phyloP scores from a whole-genome alignment of 2,329 filamentous ascomycete genomes.

The Metarhizium sp. region DNA sequence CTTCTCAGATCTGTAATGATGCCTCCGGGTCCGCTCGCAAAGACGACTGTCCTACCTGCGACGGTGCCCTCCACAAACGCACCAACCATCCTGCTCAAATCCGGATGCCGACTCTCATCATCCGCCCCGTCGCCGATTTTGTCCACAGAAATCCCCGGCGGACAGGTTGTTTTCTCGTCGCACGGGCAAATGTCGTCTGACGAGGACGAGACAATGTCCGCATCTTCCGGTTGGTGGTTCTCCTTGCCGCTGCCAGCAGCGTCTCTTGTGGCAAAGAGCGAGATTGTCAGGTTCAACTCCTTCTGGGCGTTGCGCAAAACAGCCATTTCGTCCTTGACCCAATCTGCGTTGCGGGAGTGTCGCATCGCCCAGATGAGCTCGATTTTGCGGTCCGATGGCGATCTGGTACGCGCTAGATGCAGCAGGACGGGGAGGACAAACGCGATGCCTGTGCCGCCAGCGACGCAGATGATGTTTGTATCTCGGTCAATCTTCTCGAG shows the following conservation, averaged over 20 bases:
- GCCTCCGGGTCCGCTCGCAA: conserved; percentile 49
- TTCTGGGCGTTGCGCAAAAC: conserved; percentile 28
- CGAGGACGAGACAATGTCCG: conserved; percentile 13
- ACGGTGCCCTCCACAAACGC: conserved; percentile 38
- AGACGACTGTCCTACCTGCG: conserved; percentile 42
- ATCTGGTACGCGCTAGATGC: conserved; percentile 26
- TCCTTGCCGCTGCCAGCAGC: conserved; percentile 11
- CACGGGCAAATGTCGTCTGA: conserved; percentile 18
- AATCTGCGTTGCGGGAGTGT: conserved; percentile 42
- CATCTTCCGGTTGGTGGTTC: conserved; percentile 9
- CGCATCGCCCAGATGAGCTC: conserved; percentile 59
- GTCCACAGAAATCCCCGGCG: conserved; percentile 16
- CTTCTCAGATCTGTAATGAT: conserved; percentile 50
- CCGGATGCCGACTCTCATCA: conserved; percentile 29
- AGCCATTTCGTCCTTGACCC: conserved; percentile 49
- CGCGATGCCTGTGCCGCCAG: conserved; percentile 30
- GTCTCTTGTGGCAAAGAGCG: conserved; percentile 52
- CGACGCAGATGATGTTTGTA: conserved; percentile 30
- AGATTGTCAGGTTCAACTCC: conserved; percentile 38
- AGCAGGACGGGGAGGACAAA: conserved; percentile 29
- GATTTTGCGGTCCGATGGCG: conserved; percentile 37
- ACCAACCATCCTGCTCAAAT: conserved; percentile 35
- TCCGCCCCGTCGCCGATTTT: conserved; percentile 18
- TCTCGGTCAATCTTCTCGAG: conserved; percentile 29
- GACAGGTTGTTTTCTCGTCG: conserved; percentile 8